Evolutionary conservation across 371 early-diverging fungal genomes (phyloP).

Genomic region (Conidiobolus incongruus): DNA sequence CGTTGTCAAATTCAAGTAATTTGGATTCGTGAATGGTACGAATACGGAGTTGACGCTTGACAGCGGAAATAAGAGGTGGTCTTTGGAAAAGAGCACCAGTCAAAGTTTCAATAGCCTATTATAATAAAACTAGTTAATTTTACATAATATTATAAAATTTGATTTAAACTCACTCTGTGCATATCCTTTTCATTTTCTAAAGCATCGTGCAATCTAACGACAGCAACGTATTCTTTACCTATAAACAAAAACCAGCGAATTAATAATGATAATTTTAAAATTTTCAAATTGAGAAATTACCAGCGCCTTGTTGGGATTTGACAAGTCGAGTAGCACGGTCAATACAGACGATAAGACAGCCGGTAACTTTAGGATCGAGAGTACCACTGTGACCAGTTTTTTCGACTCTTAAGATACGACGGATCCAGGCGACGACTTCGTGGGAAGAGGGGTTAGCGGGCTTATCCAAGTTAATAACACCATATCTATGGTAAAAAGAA

Average conservation of each 20-base stretch:
- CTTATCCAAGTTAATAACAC: constrained; percentile 94
- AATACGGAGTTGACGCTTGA: constrained; percentile 98
- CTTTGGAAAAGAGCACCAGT: constrained; percentile 98
- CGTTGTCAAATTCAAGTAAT: constrained; percentile 90
- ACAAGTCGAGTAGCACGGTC: constrained; percentile 98
- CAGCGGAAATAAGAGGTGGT: constrained; percentile 99
- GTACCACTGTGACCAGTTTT: constrained; percentile 99
- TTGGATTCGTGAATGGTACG: constrained; percentile 95
- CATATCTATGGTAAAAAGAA: constrained; percentile 35
- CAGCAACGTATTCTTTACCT: constrained; percentile 98
- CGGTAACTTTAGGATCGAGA: constrained; percentile 99
- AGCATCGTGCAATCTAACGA: constrained; percentile 87
- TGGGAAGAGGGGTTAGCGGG: constrained; percentile 99
- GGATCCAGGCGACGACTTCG: constrained; percentile 99
- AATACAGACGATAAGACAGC: constrained; percentile 96
- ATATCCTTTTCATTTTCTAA: constrained; percentile 75
- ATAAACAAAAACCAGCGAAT: too few species aligned
- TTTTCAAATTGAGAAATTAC: too few species aligned
- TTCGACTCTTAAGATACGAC: constrained; percentile 93
- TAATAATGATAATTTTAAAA: too few species aligned
- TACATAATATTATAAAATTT: background rate
- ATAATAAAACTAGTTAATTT: background rate
- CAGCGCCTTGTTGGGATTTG: constrained; percentile 98
- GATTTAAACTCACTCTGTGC: constrained; percentile 34
- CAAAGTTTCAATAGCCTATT: constrained; percentile 78